Conservation (phyloP, 192 early-diverging fungal species). For the Coemansia reversa region DNA sequence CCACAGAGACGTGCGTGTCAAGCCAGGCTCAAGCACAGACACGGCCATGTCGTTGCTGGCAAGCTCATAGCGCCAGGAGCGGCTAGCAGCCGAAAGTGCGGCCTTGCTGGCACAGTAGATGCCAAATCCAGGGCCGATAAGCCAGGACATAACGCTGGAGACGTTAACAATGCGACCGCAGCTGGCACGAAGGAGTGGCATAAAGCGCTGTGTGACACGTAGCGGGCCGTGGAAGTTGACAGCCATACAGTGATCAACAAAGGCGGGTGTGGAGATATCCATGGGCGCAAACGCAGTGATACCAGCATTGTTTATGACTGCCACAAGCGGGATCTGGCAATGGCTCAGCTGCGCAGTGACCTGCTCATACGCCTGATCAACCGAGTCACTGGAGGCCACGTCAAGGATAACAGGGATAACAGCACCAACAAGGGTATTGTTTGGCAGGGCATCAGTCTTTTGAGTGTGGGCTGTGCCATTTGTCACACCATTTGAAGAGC, state of each 20-base stretch:
- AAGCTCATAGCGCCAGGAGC: slow-evolving; percentile 51
- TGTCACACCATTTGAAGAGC: neutral
- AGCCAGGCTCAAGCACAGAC: slow-evolving; percentile 50
- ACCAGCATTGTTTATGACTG: slow-evolving; percentile 55
- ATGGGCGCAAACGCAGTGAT: slow-evolving; percentile 51
- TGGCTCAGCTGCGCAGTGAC: slow-evolving; percentile 35
- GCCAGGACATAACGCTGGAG: slow-evolving; percentile 55
- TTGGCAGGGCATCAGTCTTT: neutral
- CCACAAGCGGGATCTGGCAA: slow-evolving; percentile 46
- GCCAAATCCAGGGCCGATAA: slow-evolving; percentile 55
- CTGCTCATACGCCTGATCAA: slow-evolving; percentile 32
- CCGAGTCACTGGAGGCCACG: slow-evolving; percentile 36
- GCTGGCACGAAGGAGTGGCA: slow-evolving; percentile 50
- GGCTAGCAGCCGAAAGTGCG: slow-evolving; percentile 48
- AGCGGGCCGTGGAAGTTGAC: slow-evolving; percentile 57
- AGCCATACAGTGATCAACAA: slow-evolving; percentile 42
- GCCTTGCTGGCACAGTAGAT: slow-evolving; percentile 58
- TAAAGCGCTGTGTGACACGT: slow-evolving; percentile 48
- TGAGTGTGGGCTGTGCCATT: neutral
- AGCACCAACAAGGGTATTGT: neutral
- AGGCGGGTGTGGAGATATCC: slow-evolving; percentile 41
- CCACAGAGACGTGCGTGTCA: slow-evolving; percentile 53
- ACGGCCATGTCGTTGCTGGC: slow-evolving; percentile 45
- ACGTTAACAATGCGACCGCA: slow-evolving; percentile 55
- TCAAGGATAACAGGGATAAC: slow-evolving; percentile 54